Base-by-base conservation (phyloP, 208 protist genomes). In the Porcisia hertigi region DNA sequence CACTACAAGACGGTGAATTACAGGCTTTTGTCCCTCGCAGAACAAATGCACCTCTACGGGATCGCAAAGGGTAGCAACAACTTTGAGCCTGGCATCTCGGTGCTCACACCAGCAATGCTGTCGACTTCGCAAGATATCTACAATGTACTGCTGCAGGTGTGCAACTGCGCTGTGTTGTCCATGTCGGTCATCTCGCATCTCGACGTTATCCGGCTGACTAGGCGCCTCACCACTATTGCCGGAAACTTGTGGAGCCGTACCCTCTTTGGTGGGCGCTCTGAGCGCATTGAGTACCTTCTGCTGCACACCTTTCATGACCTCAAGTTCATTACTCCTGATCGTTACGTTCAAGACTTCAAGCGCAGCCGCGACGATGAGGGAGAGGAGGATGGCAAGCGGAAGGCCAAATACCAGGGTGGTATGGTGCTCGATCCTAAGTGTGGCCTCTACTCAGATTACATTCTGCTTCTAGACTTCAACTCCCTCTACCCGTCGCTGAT, bases 401-500 rank as follows among this genome's bases (percentile, higher is more conserved):
- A 95, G 81, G 86, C 94, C 16, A 97, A 98, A 81, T 98, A 97
- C 76, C 91, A 95, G 64, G 95, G 95, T 79, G 95, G 95, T 64
- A 98, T 97, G 92, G 95, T 99, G 70, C 79, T 99, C 12, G 98
- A 99, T 55, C 99, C 99, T 54, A 99, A 99, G 85, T 85, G 85
- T 47, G 98, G 98, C 45, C 96, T 99, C 64, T 99, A 99, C 87
- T 98, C 99, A 41, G 98, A 98, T 66, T 99, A 96, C 84, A 96
- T 99, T 74, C 86, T 99, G 20, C 86, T 99, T 18, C 92, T 99
- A 20, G 99, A 99, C 87, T 99, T 99, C 94, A 99, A 99, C 88
- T 99, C 98, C 53, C 95, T 99, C 39, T 99, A 99, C 92, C 99
- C 99, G 64, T 99, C 98, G 30, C 99, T 99, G 72, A 99, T 99